Percentiles rank a stretch among this genome's conserved stretches.
phyloP scores from a whole-genome alignment of 164 flowering plant genomes.

The Houttuynia cordata region DNA sequence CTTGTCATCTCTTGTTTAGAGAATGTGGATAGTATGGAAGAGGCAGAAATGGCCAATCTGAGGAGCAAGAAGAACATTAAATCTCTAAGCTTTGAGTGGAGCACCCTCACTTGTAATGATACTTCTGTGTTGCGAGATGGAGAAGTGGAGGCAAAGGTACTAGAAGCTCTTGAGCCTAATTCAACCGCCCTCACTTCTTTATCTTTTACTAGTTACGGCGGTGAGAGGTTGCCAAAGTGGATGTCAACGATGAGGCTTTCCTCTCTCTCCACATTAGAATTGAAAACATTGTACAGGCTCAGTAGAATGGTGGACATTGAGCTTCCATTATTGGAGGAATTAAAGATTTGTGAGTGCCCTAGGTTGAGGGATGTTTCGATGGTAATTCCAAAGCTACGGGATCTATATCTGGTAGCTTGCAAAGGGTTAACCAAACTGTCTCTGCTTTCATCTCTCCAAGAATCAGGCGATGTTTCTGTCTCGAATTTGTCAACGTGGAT shows the following conservation, averaged over 20 bases:
- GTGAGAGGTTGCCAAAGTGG: conserved; percentile 22
- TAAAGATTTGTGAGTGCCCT: neutral
- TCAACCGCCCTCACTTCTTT: conserved; percentile 2
- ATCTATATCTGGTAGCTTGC: neutral
- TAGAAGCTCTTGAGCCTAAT: conserved; percentile 19
- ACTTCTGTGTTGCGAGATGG: neutral
- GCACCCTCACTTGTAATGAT: neutral
- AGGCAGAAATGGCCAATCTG: conserved; percentile 14
- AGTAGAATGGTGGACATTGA: conserved; percentile 10
- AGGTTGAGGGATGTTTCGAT: conserved; percentile 3
- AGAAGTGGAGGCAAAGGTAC: conserved; percentile 6
- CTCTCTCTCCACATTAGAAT: neutral
- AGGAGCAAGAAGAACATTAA: conserved; percentile 9
- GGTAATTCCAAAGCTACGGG: conserved; percentile 16
- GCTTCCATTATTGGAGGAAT: conserved; percentile 13
- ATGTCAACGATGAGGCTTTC: conserved; percentile 10
- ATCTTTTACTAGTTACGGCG: conserved; percentile 7
- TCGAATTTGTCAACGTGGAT: no score
- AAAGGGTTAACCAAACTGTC: neutral
- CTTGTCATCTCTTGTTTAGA: conserved; percentile 13
- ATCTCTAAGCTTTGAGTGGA: conserved; percentile 13
- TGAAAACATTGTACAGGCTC: conserved; percentile 9
- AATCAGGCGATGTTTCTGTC: no score
- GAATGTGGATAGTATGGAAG: conserved; percentile 2
- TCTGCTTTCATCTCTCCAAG: neutral